These are phyloP conservation scores for Tylopilus balloui DNA, from an alignment of 768 basidiomycete species.

Conservation along the genomic window DNA sequence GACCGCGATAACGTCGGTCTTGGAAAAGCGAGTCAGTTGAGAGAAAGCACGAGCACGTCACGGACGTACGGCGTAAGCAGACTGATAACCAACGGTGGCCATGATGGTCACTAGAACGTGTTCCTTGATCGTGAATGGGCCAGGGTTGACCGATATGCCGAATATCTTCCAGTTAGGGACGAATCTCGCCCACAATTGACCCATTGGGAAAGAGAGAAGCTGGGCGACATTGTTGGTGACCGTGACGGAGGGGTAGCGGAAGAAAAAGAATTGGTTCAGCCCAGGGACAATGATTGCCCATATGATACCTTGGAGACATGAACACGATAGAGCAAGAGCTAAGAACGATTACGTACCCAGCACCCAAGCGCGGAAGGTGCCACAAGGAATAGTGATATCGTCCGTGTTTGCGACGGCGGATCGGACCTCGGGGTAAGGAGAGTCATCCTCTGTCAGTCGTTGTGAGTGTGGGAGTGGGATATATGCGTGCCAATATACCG, in stretches of 20 bases:
- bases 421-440: conserved; percentile 81
- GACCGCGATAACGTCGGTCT: conserved; percentile 70
- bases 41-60: not conserved
- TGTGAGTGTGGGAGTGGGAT: conserved; percentile 2
- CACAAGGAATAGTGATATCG: conserved; percentile 59
- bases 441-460: conserved; percentile 53
- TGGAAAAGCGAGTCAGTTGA: not conserved
- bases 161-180: conserved; percentile 51
- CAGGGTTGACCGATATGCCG: conserved; percentile 64
- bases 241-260: conserved; percentile 53
- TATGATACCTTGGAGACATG: conserved; percentile 27
- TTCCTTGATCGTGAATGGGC: conserved; percentile 75
- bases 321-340: not conserved
- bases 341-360: conserved; percentile 35
- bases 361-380: conserved; percentile 57
- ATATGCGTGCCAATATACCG: not conserved
- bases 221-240: conserved; percentile 60
- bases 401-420: conserved; percentile 74
- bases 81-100: conserved; percentile 44
- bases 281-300: conserved; percentile 66
- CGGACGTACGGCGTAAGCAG: conserved; percentile 18
- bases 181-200: conserved; percentile 53
- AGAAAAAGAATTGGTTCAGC: conserved; percentile 75
- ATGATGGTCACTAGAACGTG: conserved; percentile 70
- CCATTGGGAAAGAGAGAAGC: conserved; percentile 67